Evolutionary conservation across 352 stramenopile species (phyloP).

Genomic region (Bremia lactucae): DNA sequence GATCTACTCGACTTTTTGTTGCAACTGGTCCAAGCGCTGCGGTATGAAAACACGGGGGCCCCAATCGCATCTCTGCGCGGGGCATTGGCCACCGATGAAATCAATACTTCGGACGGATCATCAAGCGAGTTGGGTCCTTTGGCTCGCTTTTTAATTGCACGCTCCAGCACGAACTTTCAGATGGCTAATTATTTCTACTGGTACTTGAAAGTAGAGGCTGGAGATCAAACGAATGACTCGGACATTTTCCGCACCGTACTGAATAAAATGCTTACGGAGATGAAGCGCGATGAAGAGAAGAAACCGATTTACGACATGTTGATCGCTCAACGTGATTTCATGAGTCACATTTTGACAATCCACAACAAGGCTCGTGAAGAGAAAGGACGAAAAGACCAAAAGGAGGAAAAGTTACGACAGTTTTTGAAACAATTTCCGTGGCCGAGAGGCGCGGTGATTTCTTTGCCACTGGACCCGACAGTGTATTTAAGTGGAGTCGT

Average conservation of each 20-base stretch:
- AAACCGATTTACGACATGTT: slow-evolving; percentile 86
- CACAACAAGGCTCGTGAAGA: slow-evolving; percentile 89
- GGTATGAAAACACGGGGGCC: slow-evolving; percentile 65
- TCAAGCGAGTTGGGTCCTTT: slow-evolving; percentile 65
- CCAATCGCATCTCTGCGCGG: slow-evolving; percentile 26
- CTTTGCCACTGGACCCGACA: slow-evolving; percentile 79
- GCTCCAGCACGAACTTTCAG: slow-evolving; percentile 89
- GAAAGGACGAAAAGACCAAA: slow-evolving; percentile 92
- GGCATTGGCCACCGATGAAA: slow-evolving; percentile 34
- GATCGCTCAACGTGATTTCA: slow-evolving; percentile 88
- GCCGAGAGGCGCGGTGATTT: slow-evolving; percentile 67
- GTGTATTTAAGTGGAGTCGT: slow-evolving; percentile 86
- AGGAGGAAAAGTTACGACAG: slow-evolving; percentile 90
- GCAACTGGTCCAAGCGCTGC: slow-evolving; percentile 97
- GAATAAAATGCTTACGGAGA: slow-evolving; percentile 90
- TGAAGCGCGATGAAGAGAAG: slow-evolving; percentile 88
- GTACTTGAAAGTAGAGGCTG: slow-evolving; percentile 76
- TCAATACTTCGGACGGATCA: slow-evolving; percentile 27
- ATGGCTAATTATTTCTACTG: slow-evolving; percentile 99
- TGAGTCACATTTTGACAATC: slow-evolving; percentile 87
- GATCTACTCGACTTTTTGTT: slow-evolving; percentile 96
- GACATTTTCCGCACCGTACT: slow-evolving; percentile 74
- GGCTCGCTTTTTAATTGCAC: slow-evolving; percentile 90
- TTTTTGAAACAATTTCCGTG: slow-evolving; percentile 83
- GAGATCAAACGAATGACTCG: slow-evolving; percentile 55